These are phyloP conservation scores for Huntiella decipiens DNA, from an alignment of 2,329 filamentous ascomycete genomes.

Conservation along the genomic window DNA sequence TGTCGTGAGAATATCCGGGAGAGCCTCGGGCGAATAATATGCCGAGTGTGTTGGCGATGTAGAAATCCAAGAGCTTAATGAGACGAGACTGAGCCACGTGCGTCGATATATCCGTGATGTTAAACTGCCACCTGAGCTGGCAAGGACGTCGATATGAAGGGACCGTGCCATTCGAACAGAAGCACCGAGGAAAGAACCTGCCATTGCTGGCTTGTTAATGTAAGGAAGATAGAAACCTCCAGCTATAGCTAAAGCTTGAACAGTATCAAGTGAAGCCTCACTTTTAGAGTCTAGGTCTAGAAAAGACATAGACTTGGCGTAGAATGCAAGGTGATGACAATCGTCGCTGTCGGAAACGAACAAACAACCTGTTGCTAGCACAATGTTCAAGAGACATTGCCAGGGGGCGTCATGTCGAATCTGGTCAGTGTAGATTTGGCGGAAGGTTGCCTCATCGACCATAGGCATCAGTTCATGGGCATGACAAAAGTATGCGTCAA, in stretches of 20 bases:
- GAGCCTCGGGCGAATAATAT: conserved; percentile 27
- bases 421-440: conserved; percentile 32
- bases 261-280: conserved; percentile 38
- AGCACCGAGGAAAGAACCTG: conserved; percentile 52
- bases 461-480: conserved; percentile 56
- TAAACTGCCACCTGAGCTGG: conserved; percentile 14
- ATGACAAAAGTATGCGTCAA: conserved; percentile 59
- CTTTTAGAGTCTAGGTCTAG: conserved; percentile 45
- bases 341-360: conserved; percentile 46
- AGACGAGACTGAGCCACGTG: conserved; percentile 60
- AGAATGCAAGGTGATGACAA: conserved; percentile 50
- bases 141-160: conserved; percentile 18
- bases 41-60: conserved; percentile 53
- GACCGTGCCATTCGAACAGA: conserved; percentile 57
- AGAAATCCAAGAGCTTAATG: conserved; percentile 54
- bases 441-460: conserved; percentile 53
- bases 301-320: conserved; percentile 45
- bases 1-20: conserved; percentile 17
- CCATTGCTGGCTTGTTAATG: conserved; percentile 58
- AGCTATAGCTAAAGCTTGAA: conserved; percentile 52
- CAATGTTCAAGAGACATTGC: conserved; percentile 56
- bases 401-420: conserved; percentile 48
- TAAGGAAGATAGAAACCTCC: conserved; percentile 65
- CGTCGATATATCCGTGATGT: conserved; percentile 42
- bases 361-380: conserved; percentile 57